phyloP scores from a whole-genome alignment of 768 basidiomycete species.

The Pisolithus orientalis region DNA sequence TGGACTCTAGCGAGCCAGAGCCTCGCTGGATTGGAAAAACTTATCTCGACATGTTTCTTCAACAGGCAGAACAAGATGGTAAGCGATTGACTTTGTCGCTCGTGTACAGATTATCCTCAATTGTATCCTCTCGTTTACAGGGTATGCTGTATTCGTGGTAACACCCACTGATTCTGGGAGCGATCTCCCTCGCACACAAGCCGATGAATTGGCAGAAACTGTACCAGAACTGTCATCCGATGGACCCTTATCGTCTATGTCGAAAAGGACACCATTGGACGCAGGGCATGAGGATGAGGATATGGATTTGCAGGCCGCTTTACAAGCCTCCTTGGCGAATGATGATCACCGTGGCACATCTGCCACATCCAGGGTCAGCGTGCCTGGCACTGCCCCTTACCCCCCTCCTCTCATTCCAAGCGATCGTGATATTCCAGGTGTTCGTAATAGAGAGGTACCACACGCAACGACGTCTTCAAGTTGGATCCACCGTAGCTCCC shows the following conservation, averaged over 20 bases:
- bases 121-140: conserved; percentile 32
- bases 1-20: conserved; percentile 63
- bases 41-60: conserved; percentile 80
- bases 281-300: conserved; percentile 73
- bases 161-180: conserved; percentile 49
- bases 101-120: neutral
- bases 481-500: conserved; percentile 13
- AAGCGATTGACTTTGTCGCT: conserved; percentile 10
- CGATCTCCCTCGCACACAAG: conserved; percentile 55
- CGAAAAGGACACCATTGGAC: conserved; percentile 7
- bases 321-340: conserved; percentile 70
- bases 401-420: conserved; percentile 20
- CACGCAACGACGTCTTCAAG: conserved; percentile 8
- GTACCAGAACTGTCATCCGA: conserved; percentile 49
- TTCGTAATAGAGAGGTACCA: conserved; percentile 8
- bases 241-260: conserved; percentile 6
- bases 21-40: conserved; percentile 83
- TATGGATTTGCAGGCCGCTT: conserved; percentile 77
- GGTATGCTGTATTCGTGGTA: conserved; percentile 78
- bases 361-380: neutral
- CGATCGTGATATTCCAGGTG: conserved; percentile 22
- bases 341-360: conserved; percentile 2
- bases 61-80: conserved; percentile 86
- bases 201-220: conserved; percentile 64
- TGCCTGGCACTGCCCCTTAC: conserved; percentile 11